A percentile compares a stretch with the other conserved stretches of the same genome.
Evolutionary conservation across 2,329 filamentous ascomycete genomes (phyloP).

Genomic region (Penicillium psychrosexuale): DNA sequence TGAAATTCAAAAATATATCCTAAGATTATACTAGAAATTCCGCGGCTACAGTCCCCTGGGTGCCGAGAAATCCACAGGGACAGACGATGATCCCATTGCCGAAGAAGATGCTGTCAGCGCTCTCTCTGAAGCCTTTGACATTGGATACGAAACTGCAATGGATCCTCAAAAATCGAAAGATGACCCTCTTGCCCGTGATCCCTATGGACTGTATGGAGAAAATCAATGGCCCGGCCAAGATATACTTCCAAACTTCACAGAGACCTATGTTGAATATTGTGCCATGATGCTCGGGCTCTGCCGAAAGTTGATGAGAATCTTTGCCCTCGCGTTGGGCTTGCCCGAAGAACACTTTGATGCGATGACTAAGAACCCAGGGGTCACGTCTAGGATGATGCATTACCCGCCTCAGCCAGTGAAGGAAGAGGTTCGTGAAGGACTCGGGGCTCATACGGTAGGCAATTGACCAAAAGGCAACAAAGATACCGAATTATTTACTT

Average conservation of each 20-base stretch:
- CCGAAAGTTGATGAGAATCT: conserved; percentile 33
- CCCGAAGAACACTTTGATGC: conserved; percentile 38
- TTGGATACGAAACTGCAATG: conserved; percentile 25
- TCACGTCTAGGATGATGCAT: conserved; percentile 42
- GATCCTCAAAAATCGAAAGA: conserved; percentile 13
- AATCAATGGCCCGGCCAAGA: conserved; percentile 25
- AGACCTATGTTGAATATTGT: conserved; percentile 22
- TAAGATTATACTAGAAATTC: conserved; percentile 17
- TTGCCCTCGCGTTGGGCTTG: conserved; percentile 42
- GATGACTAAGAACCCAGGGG: conserved; percentile 34
- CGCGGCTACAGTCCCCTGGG: conserved; percentile 27
- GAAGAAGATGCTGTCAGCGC: conserved; percentile 10
- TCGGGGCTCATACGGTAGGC: conserved; percentile 41
- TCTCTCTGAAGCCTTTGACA: conserved; percentile 28
- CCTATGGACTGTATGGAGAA: conserved; percentile 20
- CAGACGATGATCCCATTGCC: conserved; percentile 12
- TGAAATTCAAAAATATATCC: background rate
- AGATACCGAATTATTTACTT: background rate
- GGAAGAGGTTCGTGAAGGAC: conserved; percentile 36
- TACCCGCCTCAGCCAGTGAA: conserved; percentile 39
- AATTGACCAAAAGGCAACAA: background rate
- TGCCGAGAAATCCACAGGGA: conserved; percentile 18
- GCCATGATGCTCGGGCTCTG: conserved; percentile 13
- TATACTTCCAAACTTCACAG: conserved; percentile 16
- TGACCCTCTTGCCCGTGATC: conserved; percentile 17